A percentile compares a stretch with the other conserved stretches of the same genome.
Conservation (phyloP, 352 stramenopile species). For the Phytophthora cactorum region DNA sequence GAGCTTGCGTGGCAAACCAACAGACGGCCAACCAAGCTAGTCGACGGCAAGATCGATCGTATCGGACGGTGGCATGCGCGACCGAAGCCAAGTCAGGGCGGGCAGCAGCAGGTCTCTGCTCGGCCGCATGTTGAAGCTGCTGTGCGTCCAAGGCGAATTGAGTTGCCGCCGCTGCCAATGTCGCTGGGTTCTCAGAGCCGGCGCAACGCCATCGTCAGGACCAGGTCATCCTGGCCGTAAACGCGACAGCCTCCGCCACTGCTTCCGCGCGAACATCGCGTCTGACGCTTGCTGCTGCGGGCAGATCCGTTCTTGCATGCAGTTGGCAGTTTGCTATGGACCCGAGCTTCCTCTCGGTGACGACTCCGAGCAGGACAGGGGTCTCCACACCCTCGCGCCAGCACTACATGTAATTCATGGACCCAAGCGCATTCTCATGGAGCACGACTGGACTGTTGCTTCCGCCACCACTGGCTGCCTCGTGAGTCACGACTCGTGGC, state of each 20-base stretch:
- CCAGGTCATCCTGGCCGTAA: constrained; percentile 18
- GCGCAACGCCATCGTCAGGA: constrained; percentile 11
- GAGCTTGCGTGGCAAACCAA: not conserved
- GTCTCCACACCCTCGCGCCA: constrained; percentile 19
- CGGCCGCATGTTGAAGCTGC: constrained; percentile 19
- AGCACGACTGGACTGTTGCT: constrained; percentile 10
- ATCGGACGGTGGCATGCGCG: not conserved
- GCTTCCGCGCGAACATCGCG: not conserved
- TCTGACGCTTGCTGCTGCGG: not conserved
- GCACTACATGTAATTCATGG: constrained; percentile 13
- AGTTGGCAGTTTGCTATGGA: not conserved
- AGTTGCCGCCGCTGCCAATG: not conserved
- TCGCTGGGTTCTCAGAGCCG: not conserved
- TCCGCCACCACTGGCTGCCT: too few species aligned
- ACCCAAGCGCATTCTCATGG: constrained; percentile 5
- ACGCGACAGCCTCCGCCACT: not conserved
- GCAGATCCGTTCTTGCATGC: not conserved
- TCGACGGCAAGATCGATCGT: not conserved
- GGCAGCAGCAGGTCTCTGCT: constrained; percentile 7
- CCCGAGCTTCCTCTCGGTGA: constrained; percentile 19
- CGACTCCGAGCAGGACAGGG: constrained; percentile 23
- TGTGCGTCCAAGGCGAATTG: not conserved
- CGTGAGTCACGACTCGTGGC: not conserved
- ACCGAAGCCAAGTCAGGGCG: constrained; percentile 7
- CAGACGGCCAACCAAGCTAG: not conserved